Evolutionary conservation across 2,329 filamentous ascomycete genomes (phyloP), one percentile per base, ranked within the genome.

Genomic region (Fusarium sp.): DNA sequence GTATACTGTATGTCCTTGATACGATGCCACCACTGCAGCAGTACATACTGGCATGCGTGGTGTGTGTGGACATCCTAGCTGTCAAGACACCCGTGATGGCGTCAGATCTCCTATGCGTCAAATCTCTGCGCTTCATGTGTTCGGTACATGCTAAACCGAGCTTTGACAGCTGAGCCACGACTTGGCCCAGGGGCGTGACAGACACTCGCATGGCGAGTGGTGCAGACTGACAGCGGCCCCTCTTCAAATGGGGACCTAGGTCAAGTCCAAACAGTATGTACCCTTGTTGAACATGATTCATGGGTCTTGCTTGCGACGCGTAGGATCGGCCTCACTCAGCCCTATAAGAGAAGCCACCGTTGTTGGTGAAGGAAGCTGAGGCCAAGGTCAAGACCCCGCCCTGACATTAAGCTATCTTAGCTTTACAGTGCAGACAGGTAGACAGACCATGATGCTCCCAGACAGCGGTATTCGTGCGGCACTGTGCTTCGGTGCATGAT

Each of bases 291-390:
- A 31, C 45, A 35, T 29, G 41, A 43, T 52, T 39, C 56, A 62
- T 69, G 65, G 61, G 63, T 66, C 65, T 69, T 68, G 66, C 48
- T 47, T 65, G 55, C 48, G 21, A 56, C 43, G 40, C 37, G 40
- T 35, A 46, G 64, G 47, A 57, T 65, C 64, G 54, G 31, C 23
- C 36, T 46, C 36, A 40, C 63, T 68, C 66, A 68, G 66, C 66
- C 66, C 66, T 68, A 68, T 45, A 66, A 45, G 33, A 45, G 52
- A 63, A 55, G 48, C 53, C 45, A 54, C 37, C 27, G 43, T 35
- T 48, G 23, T 55, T 29, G 37, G 46, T 47, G 25, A 52, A 40
- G 33, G 45, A 37, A 11, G 29, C 27, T 25, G 48, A 50, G 41
- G 25, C 48, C 29, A 40, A 51, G 45, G 33, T 17, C 13, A 49